Conservation (phyloP, 164 flowering plant genomes). For the Berberis vulgaris region DNA sequence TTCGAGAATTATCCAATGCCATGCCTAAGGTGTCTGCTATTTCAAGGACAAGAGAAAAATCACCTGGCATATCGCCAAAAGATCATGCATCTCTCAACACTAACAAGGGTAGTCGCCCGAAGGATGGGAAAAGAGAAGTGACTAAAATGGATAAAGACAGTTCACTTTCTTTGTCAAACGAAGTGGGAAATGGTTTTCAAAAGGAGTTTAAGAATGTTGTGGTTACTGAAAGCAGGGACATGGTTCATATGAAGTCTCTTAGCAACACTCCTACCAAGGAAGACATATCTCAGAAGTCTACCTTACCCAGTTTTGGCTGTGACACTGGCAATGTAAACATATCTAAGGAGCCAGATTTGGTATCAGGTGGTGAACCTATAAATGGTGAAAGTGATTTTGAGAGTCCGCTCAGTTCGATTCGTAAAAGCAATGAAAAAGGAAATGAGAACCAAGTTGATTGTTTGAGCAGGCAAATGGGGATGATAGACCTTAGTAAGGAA, state of each 20-base stretch:
- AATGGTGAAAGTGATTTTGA: neutral
- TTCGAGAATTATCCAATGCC: slow-evolving; percentile 19
- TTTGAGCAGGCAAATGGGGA: slow-evolving; percentile 13
- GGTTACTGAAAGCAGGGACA: neutral
- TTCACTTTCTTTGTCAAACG: neutral
- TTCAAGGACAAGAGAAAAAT: slow-evolving; percentile 5
- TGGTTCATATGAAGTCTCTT: neutral
- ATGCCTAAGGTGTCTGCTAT: slow-evolving; percentile 14
- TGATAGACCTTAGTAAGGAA: slow-evolving; percentile 9
- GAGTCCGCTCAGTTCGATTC: neutral
- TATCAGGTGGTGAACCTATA: neutral
- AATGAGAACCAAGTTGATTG: slow-evolving; percentile 23
- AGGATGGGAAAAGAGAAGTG: neutral
- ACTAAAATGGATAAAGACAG: neutral
- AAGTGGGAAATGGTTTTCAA: neutral
- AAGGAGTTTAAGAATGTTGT: neutral
- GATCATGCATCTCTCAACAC: slow-evolving; percentile 6
- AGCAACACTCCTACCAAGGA: neutral
- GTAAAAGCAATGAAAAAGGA: slow-evolving; percentile 12
- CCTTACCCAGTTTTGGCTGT: slow-evolving; percentile 5
- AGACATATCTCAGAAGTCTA: neutral
- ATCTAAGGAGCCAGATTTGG: neutral
- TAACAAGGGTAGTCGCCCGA: neutral
- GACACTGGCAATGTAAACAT: neutral
- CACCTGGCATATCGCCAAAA: slow-evolving; percentile 10